Base-by-base conservation (phyloP, 305 asterid genomes). In the Nicotiana rustica region DNA sequence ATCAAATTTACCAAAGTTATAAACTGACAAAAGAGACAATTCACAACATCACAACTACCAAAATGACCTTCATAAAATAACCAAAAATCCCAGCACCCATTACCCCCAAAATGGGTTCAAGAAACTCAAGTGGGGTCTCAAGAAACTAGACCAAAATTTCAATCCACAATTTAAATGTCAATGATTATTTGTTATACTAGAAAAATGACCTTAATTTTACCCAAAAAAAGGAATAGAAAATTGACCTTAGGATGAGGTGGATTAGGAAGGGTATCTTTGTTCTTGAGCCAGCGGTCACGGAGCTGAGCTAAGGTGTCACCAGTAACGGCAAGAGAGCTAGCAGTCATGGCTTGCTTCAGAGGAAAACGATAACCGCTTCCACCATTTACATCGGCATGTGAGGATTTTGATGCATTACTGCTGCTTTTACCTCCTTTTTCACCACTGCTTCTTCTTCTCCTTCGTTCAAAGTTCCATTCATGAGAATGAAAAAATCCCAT, bases 261-360 rank as follows among this genome's bases (percentile, higher is more conserved):
- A 64, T 81, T 19, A 82, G 89, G 78, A 25, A 77, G 80, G 17
- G 68, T 47, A n/a, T 84, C 84, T 80, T 85, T 86, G 55, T 85
- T 88, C 66, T 65, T 82, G 85, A 89, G 85, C 93, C 93, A 93
- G 5, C 92, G 89, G 82, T 85, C 90, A 77, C 86, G 88, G 85
- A 93, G 86, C 89, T 93, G 97, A 70, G 97, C 96, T 29, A 91
- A 84, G 89, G 97, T 89, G 90, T 93, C 97, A 33, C 97, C 97
- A 77, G 94, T 86, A 81, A 93, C 86, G 81, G 91, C 88, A 49
- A 93, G 91, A 33, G 91, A 81, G 77, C 93, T 90, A 85, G 94
- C 89, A 68, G 93, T 89, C 77, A 84, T 75, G 44, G 97, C 95
- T 87, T 93, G 97, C 88, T 92, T 91, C 78, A 89, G 62, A 33